A percentile compares a stretch with the other conserved stretches of the same genome.
phyloP scores from a whole-genome alignment of 139 green algal genomes.

The Pleodorina starrii region DNA sequence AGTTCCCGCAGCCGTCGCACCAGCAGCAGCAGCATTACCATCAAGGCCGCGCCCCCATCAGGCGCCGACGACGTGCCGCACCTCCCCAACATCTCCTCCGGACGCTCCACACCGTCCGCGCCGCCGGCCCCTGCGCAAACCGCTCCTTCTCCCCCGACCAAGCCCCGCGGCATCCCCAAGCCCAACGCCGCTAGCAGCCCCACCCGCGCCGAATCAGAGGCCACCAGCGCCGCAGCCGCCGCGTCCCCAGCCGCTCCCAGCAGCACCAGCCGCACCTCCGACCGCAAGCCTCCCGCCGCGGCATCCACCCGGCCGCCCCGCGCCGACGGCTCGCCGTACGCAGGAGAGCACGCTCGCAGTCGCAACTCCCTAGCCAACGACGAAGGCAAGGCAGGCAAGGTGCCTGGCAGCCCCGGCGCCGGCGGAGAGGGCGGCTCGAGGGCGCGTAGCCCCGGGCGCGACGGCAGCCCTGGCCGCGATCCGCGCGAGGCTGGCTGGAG shows the following conservation, averaged over 20 bases:
- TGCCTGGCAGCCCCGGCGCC: not conserved
- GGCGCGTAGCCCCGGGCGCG: not conserved
- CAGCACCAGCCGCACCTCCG: not conserved
- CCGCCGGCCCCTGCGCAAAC: not conserved
- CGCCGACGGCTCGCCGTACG: not conserved
- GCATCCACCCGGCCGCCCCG: not conserved
- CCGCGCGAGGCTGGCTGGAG: constrained; percentile 14
- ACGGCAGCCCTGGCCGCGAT: not conserved
- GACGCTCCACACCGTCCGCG: not conserved
- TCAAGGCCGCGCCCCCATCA: not conserved
- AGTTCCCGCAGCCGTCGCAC: not conserved
- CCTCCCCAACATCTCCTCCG: constrained; percentile 8
- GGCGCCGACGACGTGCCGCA: not conserved
- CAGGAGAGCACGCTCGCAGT: not conserved
- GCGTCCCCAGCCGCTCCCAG: not conserved
- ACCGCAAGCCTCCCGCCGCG: not conserved
- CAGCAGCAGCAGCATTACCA: not conserved
- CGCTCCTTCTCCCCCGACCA: not conserved
- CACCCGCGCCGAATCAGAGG: not conserved
- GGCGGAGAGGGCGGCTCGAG: not conserved
- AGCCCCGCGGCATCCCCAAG: constrained; percentile 7
- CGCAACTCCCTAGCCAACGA: not conserved
- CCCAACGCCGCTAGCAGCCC: not conserved
- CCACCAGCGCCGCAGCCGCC: not conserved
- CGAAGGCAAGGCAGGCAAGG: not conserved